A percentile compares a stretch with the other conserved stretches of the same genome.
phyloP scores from a whole-genome alignment of 371 early-diverging fungal genomes.

The Rhizomucor miehei region DNA sequence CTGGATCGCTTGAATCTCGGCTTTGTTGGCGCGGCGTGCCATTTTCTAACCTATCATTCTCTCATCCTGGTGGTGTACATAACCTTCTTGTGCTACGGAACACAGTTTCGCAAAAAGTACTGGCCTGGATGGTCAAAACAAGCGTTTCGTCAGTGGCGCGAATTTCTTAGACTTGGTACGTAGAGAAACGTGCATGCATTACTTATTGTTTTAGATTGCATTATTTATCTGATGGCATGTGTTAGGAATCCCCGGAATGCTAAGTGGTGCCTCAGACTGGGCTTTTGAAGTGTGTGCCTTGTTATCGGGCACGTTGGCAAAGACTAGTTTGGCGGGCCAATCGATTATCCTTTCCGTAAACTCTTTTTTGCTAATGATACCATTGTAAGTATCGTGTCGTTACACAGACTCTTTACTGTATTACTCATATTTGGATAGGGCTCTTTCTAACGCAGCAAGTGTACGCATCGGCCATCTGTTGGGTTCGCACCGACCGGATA shows the following conservation, averaged over 20 bases:
- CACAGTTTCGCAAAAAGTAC: constrained; percentile 17
- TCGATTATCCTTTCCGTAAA: constrained; percentile 32
- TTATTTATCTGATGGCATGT: not conserved
- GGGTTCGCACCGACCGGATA: constrained; percentile 28
- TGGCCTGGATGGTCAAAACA: constrained; percentile 36
- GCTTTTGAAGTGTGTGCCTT: constrained; percentile 51
- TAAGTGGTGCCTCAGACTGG: constrained; percentile 47
- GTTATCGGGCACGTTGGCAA: constrained; percentile 33
- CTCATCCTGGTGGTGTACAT: constrained; percentile 4
- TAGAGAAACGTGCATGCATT: not conserved
- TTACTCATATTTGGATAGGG: constrained; percentile 13
- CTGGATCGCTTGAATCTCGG: constrained; percentile 27
- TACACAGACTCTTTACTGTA: not conserved
- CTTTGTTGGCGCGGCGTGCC: constrained; percentile 30
- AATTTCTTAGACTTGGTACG: constrained; percentile 40
- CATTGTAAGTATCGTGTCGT: constrained; percentile 18
- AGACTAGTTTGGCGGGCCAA: constrained; percentile 43
- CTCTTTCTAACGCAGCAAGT: constrained; percentile 25
- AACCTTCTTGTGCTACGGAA: constrained; percentile 15
- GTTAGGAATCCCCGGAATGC: constrained; percentile 45
- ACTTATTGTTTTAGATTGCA: not conserved
- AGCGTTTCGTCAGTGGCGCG: constrained; percentile 29
- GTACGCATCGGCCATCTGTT: constrained; percentile 42
- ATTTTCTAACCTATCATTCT: constrained; percentile 13
- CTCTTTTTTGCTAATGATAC: constrained; percentile 35